Percentiles rank a stretch among this genome's conserved stretches.
phyloP scores from a whole-genome alignment of 2,329 filamentous ascomycete genomes.

The Fusarium nisikadoi region DNA sequence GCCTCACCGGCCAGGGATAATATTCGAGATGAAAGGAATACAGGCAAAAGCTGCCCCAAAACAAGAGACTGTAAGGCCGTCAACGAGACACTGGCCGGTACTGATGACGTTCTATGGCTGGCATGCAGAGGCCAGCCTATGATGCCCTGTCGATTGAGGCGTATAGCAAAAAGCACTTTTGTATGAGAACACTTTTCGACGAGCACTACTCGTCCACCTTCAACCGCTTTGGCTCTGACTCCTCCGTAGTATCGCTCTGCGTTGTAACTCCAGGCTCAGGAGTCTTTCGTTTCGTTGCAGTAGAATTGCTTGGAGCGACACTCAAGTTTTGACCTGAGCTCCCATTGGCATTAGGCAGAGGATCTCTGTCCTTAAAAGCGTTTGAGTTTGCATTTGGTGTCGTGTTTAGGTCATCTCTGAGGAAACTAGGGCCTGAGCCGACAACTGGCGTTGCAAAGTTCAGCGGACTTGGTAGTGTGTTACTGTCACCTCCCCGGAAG shows the following conservation, averaged over 20 bases:
- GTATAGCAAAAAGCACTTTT: constrained; percentile 24
- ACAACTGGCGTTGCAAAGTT: constrained; percentile 88
- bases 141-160: constrained; percentile 19
- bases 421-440: constrained; percentile 70
- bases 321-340: constrained; percentile 32
- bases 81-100: background rate
- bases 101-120: constrained; percentile 16
- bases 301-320: constrained; percentile 33
- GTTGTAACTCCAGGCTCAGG: constrained; percentile 60
- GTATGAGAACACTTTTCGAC: background rate
- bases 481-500: constrained; percentile 76
- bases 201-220: constrained; percentile 57
- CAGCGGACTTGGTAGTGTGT: constrained; percentile 90
- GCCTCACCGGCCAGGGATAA: constrained; percentile 24
- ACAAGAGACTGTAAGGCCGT: constrained; percentile 13
- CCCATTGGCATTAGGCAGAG: constrained; percentile 14
- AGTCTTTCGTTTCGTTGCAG: constrained; percentile 65
- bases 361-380: constrained; percentile 14
- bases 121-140: constrained; percentile 35
- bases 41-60: constrained; percentile 19
- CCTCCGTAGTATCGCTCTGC: constrained; percentile 55
- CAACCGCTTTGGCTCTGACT: constrained; percentile 63
- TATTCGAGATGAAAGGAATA: constrained; percentile 20
- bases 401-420: constrained; percentile 60
- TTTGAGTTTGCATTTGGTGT: constrained; percentile 27